Conservation (phyloP, 768 basidiomycete species). For the Suillus subaureus region DNA sequence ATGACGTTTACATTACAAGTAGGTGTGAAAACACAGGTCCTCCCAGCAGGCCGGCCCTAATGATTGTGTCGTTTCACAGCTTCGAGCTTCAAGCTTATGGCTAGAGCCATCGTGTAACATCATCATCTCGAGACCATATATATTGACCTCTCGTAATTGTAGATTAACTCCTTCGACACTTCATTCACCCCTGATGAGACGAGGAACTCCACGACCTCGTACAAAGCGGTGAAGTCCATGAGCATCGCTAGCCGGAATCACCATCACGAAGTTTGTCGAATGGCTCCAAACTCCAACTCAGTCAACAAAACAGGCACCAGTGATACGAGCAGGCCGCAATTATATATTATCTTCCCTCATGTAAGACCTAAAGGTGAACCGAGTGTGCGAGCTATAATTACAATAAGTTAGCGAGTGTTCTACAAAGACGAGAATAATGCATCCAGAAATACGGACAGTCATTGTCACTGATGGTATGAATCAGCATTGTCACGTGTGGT, state of each 20-base stretch:
- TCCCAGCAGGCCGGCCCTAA: too few species aligned
- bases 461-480: conserved; percentile 20
- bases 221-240: neutral
- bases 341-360: neutral
- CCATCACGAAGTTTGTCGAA: neutral
- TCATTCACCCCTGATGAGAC: too few species aligned
- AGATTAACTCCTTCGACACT: too few species aligned
- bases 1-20: too few species aligned
- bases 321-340: neutral
- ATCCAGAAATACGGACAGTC: conserved; percentile 15
- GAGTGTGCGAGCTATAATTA: conserved; percentile 22
- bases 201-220: neutral
- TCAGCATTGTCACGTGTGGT: conserved; percentile 17
- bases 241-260: neutral
- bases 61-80: too few species aligned
- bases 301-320: neutral
- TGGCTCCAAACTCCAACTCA: neutral
- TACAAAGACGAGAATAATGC: conserved; percentile 8
- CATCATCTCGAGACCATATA: too few species aligned
- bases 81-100: too few species aligned
- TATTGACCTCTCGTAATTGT: too few species aligned
- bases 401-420: conserved; percentile 31
- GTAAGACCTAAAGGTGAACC: neutral
- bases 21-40: too few species aligned
- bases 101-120: too few species aligned